Percentiles rank a stretch among this genome's conserved stretches.
phyloP scores from a whole-genome alignment of 2,329 filamentous ascomycete species.

The Neocatenulostroma microsporum region DNA sequence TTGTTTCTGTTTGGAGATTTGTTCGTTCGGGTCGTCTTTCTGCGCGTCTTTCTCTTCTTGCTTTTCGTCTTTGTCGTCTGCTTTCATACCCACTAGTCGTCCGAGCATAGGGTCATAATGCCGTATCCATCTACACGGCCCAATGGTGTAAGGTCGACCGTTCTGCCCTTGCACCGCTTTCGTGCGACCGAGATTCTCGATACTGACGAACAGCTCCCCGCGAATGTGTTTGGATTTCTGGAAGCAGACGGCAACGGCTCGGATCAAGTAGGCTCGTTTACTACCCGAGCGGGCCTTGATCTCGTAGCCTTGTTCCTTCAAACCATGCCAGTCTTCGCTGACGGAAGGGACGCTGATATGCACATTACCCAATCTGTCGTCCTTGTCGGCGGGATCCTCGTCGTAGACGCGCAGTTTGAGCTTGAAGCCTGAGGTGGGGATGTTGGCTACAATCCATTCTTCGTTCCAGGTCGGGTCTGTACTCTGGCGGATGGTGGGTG shows the following conservation, averaged over 20 bases:
- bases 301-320: constrained; percentile 57
- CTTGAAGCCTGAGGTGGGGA: constrained; percentile 70
- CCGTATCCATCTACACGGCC: constrained; percentile 67
- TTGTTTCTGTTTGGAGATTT: constrained; percentile 3
- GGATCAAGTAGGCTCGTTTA: constrained; percentile 74
- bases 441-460: constrained; percentile 80
- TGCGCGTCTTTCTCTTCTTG: constrained; percentile 14
- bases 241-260: constrained; percentile 58
- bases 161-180: constrained; percentile 48
- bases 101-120: constrained; percentile 89
- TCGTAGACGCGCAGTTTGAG: constrained; percentile 85
- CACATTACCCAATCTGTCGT: constrained; percentile 82
- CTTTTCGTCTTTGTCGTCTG: constrained; percentile 39
- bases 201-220: constrained; percentile 63
- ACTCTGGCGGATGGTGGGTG: constrained; percentile 63
- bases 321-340: constrained; percentile 59
- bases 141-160: constrained; percentile 69
- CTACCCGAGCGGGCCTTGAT: constrained; percentile 80
- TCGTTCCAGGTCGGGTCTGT: constrained; percentile 74
- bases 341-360: constrained; percentile 59
- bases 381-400: constrained; percentile 76
- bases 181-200: constrained; percentile 70
- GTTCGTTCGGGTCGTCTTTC: no score
- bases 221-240: constrained; percentile 57
- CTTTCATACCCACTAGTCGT: constrained; percentile 60